A percentile compares a stretch with the other conserved stretches of the same genome.
Conservation (phyloP, 371 early-diverging fungal species). For the Lichtheimia corymbifera region DNA sequence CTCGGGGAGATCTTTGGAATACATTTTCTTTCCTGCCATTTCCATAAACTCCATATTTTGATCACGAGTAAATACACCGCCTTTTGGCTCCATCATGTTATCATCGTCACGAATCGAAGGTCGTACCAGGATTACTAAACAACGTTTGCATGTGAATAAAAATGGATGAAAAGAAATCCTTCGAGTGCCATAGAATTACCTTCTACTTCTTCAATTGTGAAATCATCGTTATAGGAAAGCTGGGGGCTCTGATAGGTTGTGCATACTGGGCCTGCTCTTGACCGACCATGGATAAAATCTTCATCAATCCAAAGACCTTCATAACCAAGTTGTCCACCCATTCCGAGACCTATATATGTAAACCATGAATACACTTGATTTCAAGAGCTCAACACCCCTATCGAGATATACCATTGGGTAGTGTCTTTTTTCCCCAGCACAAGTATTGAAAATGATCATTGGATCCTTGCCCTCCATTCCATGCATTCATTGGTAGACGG, state of each 20-base stretch:
- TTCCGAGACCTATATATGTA: slow-evolving; percentile 51
- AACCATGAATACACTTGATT: not conserved
- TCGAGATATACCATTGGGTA: slow-evolving; percentile 71
- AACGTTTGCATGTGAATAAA: not conserved
- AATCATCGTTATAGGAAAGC: slow-evolving; percentile 54
- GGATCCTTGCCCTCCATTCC: slow-evolving; percentile 45
- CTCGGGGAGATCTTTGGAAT: slow-evolving; percentile 63
- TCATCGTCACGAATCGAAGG: slow-evolving; percentile 59
- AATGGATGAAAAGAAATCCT: too few species aligned
- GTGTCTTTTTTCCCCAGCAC: slow-evolving; percentile 78
- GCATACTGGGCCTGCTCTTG: slow-evolving; percentile 68
- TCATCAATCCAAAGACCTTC: slow-evolving; percentile 81
- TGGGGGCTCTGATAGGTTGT: slow-evolving; percentile 71
- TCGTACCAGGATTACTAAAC: slow-evolving; percentile 71
- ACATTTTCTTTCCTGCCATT: slow-evolving; percentile 83
- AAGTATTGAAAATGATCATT: slow-evolving; percentile 85
- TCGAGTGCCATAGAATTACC: slow-evolving; percentile 39
- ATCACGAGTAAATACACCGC: slow-evolving; percentile 66
- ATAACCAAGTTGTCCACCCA: slow-evolving; percentile 85
- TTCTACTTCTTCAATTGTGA: slow-evolving; percentile 73
- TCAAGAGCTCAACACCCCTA: not conserved
- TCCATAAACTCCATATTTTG: slow-evolving; percentile 84
- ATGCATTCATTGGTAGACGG: slow-evolving; percentile 13
- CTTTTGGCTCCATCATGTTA: slow-evolving; percentile 30
- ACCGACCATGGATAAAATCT: slow-evolving; percentile 73